These are phyloP conservation scores for Sporothrix euskadiensis DNA, from an alignment of 2,329 filamentous ascomycete species.

Conservation along the genomic window DNA sequence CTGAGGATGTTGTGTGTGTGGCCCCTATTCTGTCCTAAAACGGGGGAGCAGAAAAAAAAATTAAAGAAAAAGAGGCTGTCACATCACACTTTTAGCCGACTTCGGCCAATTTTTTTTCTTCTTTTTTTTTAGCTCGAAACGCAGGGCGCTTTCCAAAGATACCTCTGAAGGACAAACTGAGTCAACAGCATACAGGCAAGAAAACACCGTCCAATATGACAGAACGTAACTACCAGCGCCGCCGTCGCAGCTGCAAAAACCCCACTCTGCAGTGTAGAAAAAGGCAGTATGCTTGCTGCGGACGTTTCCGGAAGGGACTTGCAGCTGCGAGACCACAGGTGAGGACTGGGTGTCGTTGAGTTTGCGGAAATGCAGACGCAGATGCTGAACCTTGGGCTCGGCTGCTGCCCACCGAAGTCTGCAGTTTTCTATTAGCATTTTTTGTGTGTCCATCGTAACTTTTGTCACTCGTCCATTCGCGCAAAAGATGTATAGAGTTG, in stretches of 20 bases:
- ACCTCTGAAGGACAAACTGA: neutral
- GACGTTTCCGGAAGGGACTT: slow-evolving; percentile 23
- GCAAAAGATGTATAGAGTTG: neutral
- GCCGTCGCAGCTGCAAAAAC: neutral
- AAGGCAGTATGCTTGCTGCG: neutral
- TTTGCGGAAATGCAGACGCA: neutral
- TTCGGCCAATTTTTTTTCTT: slow-evolving; percentile 24
- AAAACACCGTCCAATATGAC: neutral
- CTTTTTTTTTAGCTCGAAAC: slow-evolving; percentile 5
- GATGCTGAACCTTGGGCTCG: neutral
- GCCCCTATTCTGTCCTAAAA: neutral
- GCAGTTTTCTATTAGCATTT: slow-evolving; percentile 13
- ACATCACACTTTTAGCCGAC: slow-evolving; percentile 8
- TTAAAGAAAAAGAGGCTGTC: neutral
- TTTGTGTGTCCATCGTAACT: neutral
- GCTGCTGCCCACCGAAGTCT: neutral
- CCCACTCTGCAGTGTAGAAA: slow-evolving; percentile 10
- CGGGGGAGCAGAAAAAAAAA: neutral
- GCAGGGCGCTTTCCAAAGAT: neutral
- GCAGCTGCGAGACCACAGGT: neutral
- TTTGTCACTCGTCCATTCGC: neutral
- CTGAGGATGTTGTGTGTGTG: neutral
- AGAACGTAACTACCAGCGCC: neutral
- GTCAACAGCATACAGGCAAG: neutral
- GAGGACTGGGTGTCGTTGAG: neutral